Base-by-base conservation (phyloP, 768 basidiomycete genomes). In the Phylloporus sp. region DNA sequence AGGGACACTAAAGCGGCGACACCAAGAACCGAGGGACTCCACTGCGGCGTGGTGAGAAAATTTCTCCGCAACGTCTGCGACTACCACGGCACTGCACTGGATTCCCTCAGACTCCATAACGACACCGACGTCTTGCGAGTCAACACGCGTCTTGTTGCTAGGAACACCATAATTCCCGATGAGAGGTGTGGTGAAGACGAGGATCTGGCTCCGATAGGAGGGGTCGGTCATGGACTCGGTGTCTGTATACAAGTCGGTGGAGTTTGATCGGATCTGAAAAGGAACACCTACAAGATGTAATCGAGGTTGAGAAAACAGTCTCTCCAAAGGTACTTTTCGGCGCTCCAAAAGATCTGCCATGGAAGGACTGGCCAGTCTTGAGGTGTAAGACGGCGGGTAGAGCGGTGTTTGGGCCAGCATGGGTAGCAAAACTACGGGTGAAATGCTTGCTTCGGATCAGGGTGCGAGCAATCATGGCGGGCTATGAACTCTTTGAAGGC, bases 161-260 rank as follows among this genome's bases (percentile, higher is more conserved):
- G 96, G 96, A 9, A 99, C 92, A 44, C 96, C 96, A 61, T 99
- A 99, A 68, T 99, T 99, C 32, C 96, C 96, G 55, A 99, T 96
- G 69, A 99, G 81, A 9, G 96, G 96, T 0, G 94, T 87, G 35
- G 96, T 99, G 73, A 99, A 99, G 47, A 99, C 96, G 53, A 99
- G 80, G 62, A 99, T 95, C 69, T 99, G 96, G 41, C 91, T 87
- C 27, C 91, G 88, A 69, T 99, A 98, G 8, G 96, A 98, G 7
- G 96, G 96, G 66, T 99, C 96, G 29, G 96, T 99, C 96, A 99
- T 97, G 8, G 92, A 96, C 70, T 99, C 96, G 38, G 95, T 98
- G 67, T 99, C 93, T 95, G 62, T n/a, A 17, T 49, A 53, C 49
- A 51, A 9, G 15, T 46, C 43, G 57, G 38, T 5, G 36, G 35